Evolutionary conservation across 176 grass and related monocot genomes (phyloP).

Genomic region (Dactylis glomerata): DNA sequence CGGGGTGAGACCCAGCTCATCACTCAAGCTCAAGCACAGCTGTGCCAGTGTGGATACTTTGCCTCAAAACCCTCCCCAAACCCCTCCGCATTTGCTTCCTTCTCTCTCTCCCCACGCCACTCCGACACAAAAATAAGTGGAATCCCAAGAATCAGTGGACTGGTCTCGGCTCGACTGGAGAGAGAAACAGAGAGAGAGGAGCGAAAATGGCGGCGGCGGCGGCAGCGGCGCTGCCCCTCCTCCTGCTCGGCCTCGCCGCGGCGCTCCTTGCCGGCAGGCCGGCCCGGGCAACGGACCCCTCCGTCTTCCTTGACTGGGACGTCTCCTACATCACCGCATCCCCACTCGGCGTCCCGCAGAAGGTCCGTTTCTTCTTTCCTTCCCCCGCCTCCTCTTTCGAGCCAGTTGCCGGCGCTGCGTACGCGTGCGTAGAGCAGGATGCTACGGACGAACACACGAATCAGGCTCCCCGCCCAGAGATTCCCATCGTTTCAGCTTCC

Average conservation of each 20-base stretch:
- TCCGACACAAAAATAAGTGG: background rate
- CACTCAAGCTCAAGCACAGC: background rate
- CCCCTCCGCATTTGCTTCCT: background rate
- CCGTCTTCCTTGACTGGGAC: slow-evolving; percentile 76
- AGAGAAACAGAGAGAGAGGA: background rate
- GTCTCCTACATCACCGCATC: slow-evolving; percentile 84
- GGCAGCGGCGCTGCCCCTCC: slow-evolving; percentile 13
- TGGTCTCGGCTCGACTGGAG: background rate
- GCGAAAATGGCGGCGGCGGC: slow-evolving; percentile 26
- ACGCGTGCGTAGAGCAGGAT: background rate
- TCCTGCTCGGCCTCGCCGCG: background rate
- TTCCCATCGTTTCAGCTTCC: background rate
- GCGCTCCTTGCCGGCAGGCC: slow-evolving; percentile 20
- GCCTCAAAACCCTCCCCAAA: background rate
- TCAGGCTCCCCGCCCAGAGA: background rate
- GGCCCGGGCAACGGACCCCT: slow-evolving; percentile 56
- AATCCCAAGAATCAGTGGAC: background rate
- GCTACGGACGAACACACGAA: background rate
- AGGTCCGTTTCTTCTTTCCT: slow-evolving; percentile 21
- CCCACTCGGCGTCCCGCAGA: slow-evolving; percentile 69
- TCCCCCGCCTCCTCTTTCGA: background rate
- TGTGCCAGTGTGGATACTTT: background rate
- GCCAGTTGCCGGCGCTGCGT: background rate
- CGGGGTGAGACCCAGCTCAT: too few relatives aligned
- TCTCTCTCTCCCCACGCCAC: background rate